These are phyloP conservation scores for Puccinia polysora DNA, from an alignment of 1,284 basidiomycete genomes.

Conservation along the genomic window DNA sequence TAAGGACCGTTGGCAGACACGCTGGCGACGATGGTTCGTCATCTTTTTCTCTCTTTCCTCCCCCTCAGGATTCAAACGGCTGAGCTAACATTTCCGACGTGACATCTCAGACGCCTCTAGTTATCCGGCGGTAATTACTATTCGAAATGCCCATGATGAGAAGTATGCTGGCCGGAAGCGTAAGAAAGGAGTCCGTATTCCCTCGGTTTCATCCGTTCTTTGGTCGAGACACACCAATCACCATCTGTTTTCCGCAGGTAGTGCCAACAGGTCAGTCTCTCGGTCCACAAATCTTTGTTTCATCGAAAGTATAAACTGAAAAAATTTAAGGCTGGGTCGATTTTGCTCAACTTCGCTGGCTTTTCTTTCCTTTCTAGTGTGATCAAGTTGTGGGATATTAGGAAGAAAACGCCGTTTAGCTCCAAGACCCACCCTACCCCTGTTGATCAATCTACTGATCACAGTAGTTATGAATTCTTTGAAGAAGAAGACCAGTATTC, in stretches of 20 bases:
- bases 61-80: too few species aligned
- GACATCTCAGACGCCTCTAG: not conserved
- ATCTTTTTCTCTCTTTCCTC: not conserved
- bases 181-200: conserved; percentile 8
- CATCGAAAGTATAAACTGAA: not conserved
- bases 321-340: too few species aligned
- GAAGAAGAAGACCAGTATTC: conserved; percentile 1
- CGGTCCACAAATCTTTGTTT: too few species aligned
- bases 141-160: conserved; percentile 38
- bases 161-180: conserved; percentile 20
- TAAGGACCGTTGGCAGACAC: conserved; percentile 9
- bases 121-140: conserved; percentile 32
- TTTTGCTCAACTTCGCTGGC: too few species aligned
- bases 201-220: conserved; percentile 34
- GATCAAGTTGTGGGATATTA: conserved; percentile 36
- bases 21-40: conserved; percentile 8
- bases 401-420: conserved; percentile 28
- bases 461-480: not conserved
- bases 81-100: too few species aligned
- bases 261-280: conserved; percentile 38
- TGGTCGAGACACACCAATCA: conserved; percentile 18
- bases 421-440: conserved; percentile 27
- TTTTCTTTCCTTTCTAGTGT: conserved; percentile 9
- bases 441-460: conserved; percentile 25
- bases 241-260: conserved; percentile 31